Evolutionary conservation across 2,329 filamentous ascomycete species (phyloP).

Genomic region (Scortechinia acanthostroma): DNA sequence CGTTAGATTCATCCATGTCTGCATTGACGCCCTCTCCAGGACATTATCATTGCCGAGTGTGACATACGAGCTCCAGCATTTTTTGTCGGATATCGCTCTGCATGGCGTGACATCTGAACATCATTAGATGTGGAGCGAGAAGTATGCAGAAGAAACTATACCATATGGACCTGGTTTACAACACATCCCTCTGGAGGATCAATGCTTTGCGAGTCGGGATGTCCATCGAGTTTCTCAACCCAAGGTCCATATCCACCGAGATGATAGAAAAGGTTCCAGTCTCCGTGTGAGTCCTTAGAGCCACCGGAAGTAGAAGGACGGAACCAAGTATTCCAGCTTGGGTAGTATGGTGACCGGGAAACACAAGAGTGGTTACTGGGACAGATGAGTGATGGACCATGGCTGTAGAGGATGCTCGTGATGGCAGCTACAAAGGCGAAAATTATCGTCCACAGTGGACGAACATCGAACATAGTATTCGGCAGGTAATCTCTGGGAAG

Average conservation of each 20-base stretch:
- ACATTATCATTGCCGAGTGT: constrained; percentile 2
- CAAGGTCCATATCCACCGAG: neutral
- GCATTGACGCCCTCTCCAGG: too few species aligned
- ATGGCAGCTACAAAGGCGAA: neutral
- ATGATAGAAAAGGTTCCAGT: neutral
- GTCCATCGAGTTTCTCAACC: neutral
- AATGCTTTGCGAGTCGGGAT: constrained; percentile 25
- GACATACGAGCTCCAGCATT: constrained; percentile 37
- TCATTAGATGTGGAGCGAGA: neutral
- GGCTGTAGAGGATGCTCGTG: neutral
- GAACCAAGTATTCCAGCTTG: constrained; percentile 10
- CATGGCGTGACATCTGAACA: constrained; percentile 44
- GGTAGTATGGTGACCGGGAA: constrained; percentile 5
- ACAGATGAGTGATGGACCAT: neutral
- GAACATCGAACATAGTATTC: neutral
- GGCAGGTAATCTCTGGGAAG: neutral
- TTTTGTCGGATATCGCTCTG: constrained; percentile 45
- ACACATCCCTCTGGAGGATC: constrained; percentile 34
- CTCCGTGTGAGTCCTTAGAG: constrained; percentile 39
- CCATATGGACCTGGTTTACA: constrained; percentile 52
- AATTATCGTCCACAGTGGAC: neutral
- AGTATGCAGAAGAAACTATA: constrained; percentile 13
- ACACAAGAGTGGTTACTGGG: neutral
- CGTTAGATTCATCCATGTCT: too few species aligned
- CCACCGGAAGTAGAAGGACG: constrained; percentile 19